Base-by-base conservation (phyloP, 208 protist species). In the Trypanosomatidae sp. region DNA sequence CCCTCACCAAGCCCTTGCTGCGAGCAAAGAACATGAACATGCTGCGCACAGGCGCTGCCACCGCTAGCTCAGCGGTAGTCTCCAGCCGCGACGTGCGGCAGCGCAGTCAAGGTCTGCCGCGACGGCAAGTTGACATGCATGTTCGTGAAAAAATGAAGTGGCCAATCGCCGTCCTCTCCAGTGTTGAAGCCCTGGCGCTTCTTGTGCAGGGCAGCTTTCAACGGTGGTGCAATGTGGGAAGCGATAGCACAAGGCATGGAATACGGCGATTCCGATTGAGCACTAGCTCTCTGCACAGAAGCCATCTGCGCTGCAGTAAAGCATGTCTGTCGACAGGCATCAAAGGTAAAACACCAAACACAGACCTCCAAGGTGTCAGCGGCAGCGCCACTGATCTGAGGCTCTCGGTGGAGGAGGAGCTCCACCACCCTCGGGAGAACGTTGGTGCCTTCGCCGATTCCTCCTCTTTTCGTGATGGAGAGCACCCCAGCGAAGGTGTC, bases 391-490 rank as follows among this genome's bases (percentile, higher is more conserved):
- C 6, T 25, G 59, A 30, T n/a, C 10, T 19, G 39, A 65, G 39
- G 39, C 59, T 67, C 44, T 9, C 43, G 17, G 59, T 52, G 12
- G 75, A 79, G n/a, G 59, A 64, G 43, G 64, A 74, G 22, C 68
- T 70, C 9, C 62, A 36, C 13, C 75, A 66, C 33, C 36, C 68
- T 2, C 62, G 49, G 3, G 50, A 75, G 17, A 71, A 72, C 41
- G 62, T 74, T n/a, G 22, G 39, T 10, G 62, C 69, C 62, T 33
- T 53, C 43, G 41, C 44, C n/a, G 62, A 19, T 6, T 15, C 62
- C 44, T 33, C 41, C 62, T n/a, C 66, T 62, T 52, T 44, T 28
- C 49, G 10, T 47, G 39, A 5, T 17, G 5, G 22, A 3, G 3
- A 47, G 33, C 36, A 43, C 22, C 30, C 13, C 59, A 65, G 59